Conservation (phyloP, 306 rosid genomes). For the Datisca glomerata region DNA sequence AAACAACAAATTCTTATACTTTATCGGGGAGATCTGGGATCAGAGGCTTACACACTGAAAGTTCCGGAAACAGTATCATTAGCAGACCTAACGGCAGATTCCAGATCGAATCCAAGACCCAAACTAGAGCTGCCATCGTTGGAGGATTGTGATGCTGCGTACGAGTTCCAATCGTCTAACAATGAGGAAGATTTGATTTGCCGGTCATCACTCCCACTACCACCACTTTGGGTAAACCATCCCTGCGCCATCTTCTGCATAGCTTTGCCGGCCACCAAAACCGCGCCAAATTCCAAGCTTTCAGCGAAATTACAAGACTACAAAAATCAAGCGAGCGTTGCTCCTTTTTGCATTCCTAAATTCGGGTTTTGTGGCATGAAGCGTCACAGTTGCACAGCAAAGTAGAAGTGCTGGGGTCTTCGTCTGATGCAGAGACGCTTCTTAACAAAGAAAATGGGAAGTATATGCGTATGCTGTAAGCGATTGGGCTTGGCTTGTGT, state of each 20-base stretch:
- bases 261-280: conserved; percentile 9
- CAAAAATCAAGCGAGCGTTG: neutral
- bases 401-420: too few species aligned
- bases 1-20: neutral
- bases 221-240: conserved; percentile 48
- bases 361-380: too few species aligned
- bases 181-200: conserved; percentile 47
- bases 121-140: conserved; percentile 25
- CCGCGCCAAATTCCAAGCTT: neutral
- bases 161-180: conserved; percentile 75
- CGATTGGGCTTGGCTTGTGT: too few species aligned
- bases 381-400: too few species aligned
- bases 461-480: too few species aligned
- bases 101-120: conserved; percentile 65
- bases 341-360: too few species aligned
- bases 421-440: too few species aligned
- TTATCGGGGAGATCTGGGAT: neutral
- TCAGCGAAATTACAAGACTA: neutral
- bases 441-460: too few species aligned
- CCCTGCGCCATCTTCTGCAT: conserved; percentile 87
- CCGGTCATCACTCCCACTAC: conserved; percentile 22
- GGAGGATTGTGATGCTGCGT: conserved; percentile 49
- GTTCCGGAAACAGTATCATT: conserved; percentile 79
- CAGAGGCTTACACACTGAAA: conserved; percentile 61
- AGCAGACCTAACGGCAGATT: conserved; percentile 85